These are phyloP conservation scores for Capsicum rhomboideum DNA, from an alignment of 257 asterid species.

Conservation along the genomic window DNA sequence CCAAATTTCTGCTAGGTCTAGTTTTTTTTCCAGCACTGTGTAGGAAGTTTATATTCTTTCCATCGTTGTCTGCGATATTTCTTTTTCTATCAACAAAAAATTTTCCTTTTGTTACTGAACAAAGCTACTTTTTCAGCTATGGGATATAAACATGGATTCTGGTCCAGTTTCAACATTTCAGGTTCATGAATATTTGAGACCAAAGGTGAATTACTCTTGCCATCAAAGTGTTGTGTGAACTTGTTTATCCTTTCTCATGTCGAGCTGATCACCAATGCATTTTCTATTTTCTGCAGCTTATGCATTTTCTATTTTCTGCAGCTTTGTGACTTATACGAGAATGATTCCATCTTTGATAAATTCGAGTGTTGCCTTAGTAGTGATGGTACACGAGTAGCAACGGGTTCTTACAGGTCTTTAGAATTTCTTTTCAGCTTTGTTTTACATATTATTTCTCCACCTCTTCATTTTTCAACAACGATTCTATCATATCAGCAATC, in stretches of 20 bases:
- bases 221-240: neutral
- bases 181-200: constrained; percentile 84
- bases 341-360: constrained; percentile 84
- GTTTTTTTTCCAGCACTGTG: neutral
- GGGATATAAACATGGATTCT: constrained; percentile 89
- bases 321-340: constrained; percentile 85
- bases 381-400: constrained; percentile 69
- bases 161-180: constrained; percentile 83
- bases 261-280: constrained; percentile 12
- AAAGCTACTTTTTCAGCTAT: constrained; percentile 38
- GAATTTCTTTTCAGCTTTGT: neutral
- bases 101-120: neutral
- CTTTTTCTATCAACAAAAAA: neutral
- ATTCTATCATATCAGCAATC: constrained; percentile 53
- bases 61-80: neutral
- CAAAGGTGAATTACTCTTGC: constrained; percentile 45
- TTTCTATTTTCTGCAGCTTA: constrained; percentile 42
- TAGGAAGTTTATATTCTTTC: neutral
- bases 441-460: neutral
- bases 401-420: constrained; percentile 81
- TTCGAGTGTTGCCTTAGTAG: constrained; percentile 89
- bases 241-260: neutral
- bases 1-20: neutral
- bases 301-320: constrained; percentile 24
- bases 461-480: constrained; percentile 7